Percentiles rank a stretch among this genome's conserved stretches.
These are phyloP conservation scores for Hericium rajendrae DNA, from an alignment of 768 basidiomycete genomes.

Conservation along the genomic window DNA sequence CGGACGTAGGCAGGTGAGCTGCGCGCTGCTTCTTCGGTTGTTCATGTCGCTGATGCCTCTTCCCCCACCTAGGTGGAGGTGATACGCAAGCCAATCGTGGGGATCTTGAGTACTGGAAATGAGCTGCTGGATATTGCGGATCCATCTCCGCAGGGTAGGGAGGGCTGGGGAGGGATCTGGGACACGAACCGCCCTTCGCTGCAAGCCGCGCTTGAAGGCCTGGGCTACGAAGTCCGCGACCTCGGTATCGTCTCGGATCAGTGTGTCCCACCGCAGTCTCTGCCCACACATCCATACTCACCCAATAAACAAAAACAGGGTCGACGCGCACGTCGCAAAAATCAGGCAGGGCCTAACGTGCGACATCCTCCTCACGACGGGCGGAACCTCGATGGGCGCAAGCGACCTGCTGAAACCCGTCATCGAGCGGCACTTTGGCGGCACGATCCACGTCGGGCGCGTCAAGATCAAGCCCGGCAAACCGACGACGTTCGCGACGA, in stretches of 20 bases:
- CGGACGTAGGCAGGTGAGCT: slow-evolving; percentile 54
- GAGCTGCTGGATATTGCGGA: slow-evolving; percentile 61
- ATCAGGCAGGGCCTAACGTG: slow-evolving; percentile 51
- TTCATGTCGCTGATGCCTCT: neutral
- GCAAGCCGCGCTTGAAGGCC: slow-evolving; percentile 52
- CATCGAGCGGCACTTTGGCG: slow-evolving; percentile 68
- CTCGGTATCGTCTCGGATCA: slow-evolving; percentile 72
- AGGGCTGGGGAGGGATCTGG: slow-evolving; percentile 63
- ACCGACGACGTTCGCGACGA: slow-evolving; percentile 82
- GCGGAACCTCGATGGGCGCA: slow-evolving; percentile 88
- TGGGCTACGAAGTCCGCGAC: slow-evolving; percentile 73
- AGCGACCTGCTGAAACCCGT: slow-evolving; percentile 82
- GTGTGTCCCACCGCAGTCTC: slow-evolving; percentile 27
- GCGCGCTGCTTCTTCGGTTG: too few relatives aligned
- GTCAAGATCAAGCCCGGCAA: slow-evolving; percentile 71
- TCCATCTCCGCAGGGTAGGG: slow-evolving; percentile 21
- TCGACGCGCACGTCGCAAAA: slow-evolving; percentile 46
- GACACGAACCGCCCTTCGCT: slow-evolving; percentile 85
- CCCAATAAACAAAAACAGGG: slow-evolving; percentile 24
- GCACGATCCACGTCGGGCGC: slow-evolving; percentile 78
- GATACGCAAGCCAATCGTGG: slow-evolving; percentile 63
- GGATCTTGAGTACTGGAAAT: slow-evolving; percentile 79
- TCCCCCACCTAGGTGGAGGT: slow-evolving; percentile 47
- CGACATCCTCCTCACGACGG: slow-evolving; percentile 76
- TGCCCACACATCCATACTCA: neutral